phyloP scores from a whole-genome alignment of 306 rosid genomes.

The Calophaca sinica region DNA sequence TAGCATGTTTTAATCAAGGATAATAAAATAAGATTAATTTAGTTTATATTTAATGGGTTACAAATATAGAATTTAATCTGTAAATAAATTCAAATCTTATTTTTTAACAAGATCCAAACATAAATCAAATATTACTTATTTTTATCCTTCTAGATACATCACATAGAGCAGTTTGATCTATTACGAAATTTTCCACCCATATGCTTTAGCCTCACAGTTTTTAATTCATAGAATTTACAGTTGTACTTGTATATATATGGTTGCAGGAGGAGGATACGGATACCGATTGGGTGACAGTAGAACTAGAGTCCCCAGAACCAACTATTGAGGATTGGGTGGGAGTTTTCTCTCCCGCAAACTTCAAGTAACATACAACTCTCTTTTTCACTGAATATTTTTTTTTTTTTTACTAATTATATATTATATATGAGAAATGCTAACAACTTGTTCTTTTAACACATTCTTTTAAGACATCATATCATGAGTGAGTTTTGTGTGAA shows the following conservation, averaged over 20 bases:
- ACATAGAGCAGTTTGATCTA: too few species aligned
- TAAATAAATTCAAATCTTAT: too few species aligned
- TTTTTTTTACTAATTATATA: not conserved
- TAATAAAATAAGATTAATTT: too few species aligned
- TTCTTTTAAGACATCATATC: not conserved
- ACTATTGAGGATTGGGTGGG: slow-evolving; percentile 70
- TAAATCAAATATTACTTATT: too few species aligned
- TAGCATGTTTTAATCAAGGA: too few species aligned
- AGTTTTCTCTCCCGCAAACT: slow-evolving; percentile 77
- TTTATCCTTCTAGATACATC: too few species aligned
- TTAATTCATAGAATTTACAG: not conserved
- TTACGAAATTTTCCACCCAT: too few species aligned
- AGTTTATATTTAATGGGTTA: too few species aligned
- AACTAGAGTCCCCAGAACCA: slow-evolving; percentile 56
- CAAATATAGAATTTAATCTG: too few species aligned
- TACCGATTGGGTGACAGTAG: slow-evolving; percentile 63
- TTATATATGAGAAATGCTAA: not conserved
- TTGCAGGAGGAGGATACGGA: slow-evolving; percentile 81
- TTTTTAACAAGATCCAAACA: too few species aligned
- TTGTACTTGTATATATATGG: slow-evolving; percentile 1
- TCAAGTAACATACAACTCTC: slow-evolving; percentile 61
- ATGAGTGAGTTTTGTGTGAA: not conserved
- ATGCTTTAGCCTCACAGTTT: too few species aligned
- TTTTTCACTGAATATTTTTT: slow-evolving; percentile 1
- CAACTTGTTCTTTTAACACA: not conserved